Base-by-base conservation (phyloP, 768 basidiomycete genomes). In the Coprinellus micaceus region DNA sequence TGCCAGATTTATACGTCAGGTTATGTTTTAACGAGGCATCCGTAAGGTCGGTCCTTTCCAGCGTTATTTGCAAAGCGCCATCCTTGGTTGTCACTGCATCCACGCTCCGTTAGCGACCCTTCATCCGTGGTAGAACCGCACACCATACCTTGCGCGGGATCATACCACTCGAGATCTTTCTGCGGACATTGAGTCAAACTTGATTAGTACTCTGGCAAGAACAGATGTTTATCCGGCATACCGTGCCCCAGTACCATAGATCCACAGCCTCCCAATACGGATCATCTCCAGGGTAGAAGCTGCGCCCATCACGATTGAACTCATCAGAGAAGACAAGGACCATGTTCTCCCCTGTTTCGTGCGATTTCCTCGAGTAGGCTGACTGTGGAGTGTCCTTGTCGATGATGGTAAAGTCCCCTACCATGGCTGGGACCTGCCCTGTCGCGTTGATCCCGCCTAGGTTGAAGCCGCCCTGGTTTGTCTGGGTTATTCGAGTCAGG, bases 241-340 rank as follows among this genome's bases (percentile, higher is more conserved):
- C 76, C 52, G 78, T 80, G 48, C 80, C 79, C 85, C 86, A 86
- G 66, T 90, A 91, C 66, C 88, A 85, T 9, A 86, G 51, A 66
- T 80, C 85, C 3, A 78, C 75, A 5, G 81, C 83, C 57, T 79
- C 76, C 77, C 79, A 86, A 62, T 80, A 85, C 2, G 85, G 84
- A 66, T 85, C 85, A 57, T 85, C 83, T 2, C 83, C 89, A 2
- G 84, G 78, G 68, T 83, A 85, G 66, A 89, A 89, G 6, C 82
- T 75, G 11, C 88, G 74, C 0, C 89, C 90, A 2, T 88, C 87
- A 22, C 66, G 67, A 57, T 92, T 82, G 68, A 94, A 94, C 73
- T 93, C 91, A 66, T 94, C 91, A 1, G 83, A 86, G 69, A 91
- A 94, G 17, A 91, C 83, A 52, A 89, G 73, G 64, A 67, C 65